Evolutionary conservation across 1,284 basidiomycete species (phyloP), one percentile per base, ranked within the genome.

Genomic region (Cutaneotrichosporon cyanovorans): DNA sequence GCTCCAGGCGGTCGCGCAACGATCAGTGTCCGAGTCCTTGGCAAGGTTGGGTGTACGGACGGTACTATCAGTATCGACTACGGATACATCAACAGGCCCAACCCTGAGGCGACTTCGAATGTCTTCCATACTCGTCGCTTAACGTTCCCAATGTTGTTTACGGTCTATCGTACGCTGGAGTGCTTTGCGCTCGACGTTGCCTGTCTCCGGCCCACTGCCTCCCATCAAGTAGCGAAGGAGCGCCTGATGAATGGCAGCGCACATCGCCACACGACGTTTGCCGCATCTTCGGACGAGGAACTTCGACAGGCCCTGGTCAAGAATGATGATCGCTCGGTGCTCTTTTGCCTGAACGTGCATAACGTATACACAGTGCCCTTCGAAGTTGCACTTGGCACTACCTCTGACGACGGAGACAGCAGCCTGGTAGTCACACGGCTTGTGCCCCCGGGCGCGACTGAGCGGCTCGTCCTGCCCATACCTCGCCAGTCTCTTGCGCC

Each of bases 151-250:
- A 77, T 97, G 49, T 77, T 86, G 57, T 83, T 95, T 48, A 92
- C 88, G 0, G 91, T 97, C 2, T 92, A 92, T 63, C 85, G 88
- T 53, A 91, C 91, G 73, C 78, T 96, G 33, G 87, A 91, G 62
- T 87, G 84, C 60, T 78, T 83, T 50, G 76, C 77, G 28, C 82
- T 95, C 78, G 83, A 87, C 56, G 75, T 93, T 46, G 72, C 86
- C 25, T 80, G 82, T 37, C 36, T 66, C 50, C 32, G 10, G n/a
- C 37, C 40, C 2, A 32, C 34, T 14, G 21, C 36, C 10, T 35
- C 34, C 2, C 36, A 46, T 12, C 25, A 19, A 9, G 35, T 42
- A 36, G 48, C 42, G 28, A 38, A 39, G 31, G n/a, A 30, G 6
- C 42, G 43, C 9, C 28, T 45, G 22, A 16, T 39, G 8, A 45